Base-by-base conservation (phyloP, 257 asterid genomes). In the Buddleja alternifolia region DNA sequence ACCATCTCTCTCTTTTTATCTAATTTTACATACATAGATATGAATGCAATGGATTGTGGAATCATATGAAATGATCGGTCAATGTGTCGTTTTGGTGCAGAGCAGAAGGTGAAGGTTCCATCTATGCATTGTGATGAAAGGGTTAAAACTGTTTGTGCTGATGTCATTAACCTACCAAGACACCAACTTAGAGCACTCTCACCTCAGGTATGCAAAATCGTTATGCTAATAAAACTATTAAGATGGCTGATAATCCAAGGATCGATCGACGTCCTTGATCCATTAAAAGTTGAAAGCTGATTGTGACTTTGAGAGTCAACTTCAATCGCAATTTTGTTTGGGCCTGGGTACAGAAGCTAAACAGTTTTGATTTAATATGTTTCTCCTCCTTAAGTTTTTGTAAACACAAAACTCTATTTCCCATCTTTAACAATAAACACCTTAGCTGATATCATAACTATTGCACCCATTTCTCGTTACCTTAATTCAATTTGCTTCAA, bases 51-150 rank as follows among this genome's bases (percentile, higher is more conserved):
- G 42, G 19, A 24, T 48, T 37, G 7, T 15, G 20, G 52, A 54
- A 9, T 54, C 44, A 6, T 52, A 25, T 20, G 8, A 29, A 29
- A 61, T 32, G 10, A 47, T 42, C 42, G 3, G 32, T 25, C 6
- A 53, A 64, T 54, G 46, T 61, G 44, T 60, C 74, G 71, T 6
- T 63, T 17, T 76, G 78, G 11, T 81, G 87, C 84, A 82, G 90
- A 78, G 84, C 95, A 92, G 98, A 87, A 86, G 83, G 97, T 90
- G 83, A 92, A 86, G 82, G 95, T 92, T 66, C 98, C 98, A 1
- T 72, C 91, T 1, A 78, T 46, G 79, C 83, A 83, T 70, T 92
- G 98, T 72, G 98, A 92, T 76, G 77, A 82, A 19, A 84, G 98
- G 80, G 97, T 92, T 19, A 83, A 80, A 78, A 92, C 97, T 37